Evolutionary conservation across 805 yeast species (phyloP).

Genomic region (Lipomyces chichibuensis): DNA sequence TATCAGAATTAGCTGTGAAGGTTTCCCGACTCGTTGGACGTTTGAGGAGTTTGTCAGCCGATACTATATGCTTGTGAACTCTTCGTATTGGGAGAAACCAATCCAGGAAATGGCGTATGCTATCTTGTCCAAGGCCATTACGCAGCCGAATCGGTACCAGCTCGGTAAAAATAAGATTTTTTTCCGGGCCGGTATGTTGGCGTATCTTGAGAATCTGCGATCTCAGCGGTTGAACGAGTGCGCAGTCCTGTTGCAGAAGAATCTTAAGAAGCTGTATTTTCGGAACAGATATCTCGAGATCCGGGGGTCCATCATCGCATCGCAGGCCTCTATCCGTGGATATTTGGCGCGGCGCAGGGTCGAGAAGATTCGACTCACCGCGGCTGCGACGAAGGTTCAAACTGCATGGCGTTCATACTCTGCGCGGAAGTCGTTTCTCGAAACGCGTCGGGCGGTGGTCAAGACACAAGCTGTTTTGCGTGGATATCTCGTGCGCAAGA

Average conservation of each 20-base stretch:
- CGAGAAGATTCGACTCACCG: slow-evolving; percentile 53
- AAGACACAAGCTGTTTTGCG: slow-evolving; percentile 62
- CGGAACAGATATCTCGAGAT: slow-evolving; percentile 63
- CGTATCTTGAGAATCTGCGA: slow-evolving; percentile 83
- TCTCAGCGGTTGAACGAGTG: slow-evolving; percentile 74
- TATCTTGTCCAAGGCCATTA: slow-evolving; percentile 64
- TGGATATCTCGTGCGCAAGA: slow-evolving; percentile 55
- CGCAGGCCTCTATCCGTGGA: slow-evolving; percentile 72
- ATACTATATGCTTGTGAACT: slow-evolving; percentile 78
- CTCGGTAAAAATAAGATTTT: slow-evolving; percentile 92
- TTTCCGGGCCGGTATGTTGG: slow-evolving; percentile 96
- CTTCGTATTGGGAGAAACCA: slow-evolving; percentile 63
- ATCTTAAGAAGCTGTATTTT: slow-evolving; percentile 65
- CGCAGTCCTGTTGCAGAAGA: slow-evolving; percentile 84
- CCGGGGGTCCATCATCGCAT: slow-evolving; percentile 54
- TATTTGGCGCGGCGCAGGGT: slow-evolving; percentile 57
- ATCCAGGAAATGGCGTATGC: slow-evolving; percentile 66
- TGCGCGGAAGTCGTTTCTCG: slow-evolving; percentile 57
- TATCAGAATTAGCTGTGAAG: slow-evolving; percentile 94
- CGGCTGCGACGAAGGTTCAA: slow-evolving; percentile 74
- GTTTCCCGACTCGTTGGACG: slow-evolving; percentile 95
- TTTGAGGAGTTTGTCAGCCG: slow-evolving; percentile 90
- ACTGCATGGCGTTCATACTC: slow-evolving; percentile 52
- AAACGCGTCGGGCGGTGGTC: slow-evolving; percentile 56
- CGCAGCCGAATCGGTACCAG: slow-evolving; percentile 73